Evolutionary conservation across 441 rosid genomes (phyloP).

Genomic region (Gossypium gossypioides): DNA sequence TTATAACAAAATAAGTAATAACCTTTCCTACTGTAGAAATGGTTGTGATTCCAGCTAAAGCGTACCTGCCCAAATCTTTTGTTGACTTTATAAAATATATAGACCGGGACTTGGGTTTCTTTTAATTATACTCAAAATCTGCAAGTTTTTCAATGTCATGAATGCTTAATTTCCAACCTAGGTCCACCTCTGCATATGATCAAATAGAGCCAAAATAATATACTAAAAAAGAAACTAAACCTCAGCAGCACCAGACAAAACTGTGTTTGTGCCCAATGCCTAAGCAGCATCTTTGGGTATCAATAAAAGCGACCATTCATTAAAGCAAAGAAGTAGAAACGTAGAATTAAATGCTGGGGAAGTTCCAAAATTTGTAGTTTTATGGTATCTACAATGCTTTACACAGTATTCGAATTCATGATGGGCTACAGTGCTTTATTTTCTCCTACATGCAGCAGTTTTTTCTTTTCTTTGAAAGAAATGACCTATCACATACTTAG

Average conservation of each 20-base stretch:
- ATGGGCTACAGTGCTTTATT: not conserved
- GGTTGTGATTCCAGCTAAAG: not conserved
- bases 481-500: not conserved
- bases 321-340: not conserved
- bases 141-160: not conserved
- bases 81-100: not conserved
- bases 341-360: not conserved
- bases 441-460: not conserved
- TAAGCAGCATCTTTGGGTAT: not conserved
- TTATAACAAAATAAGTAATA: not conserved
- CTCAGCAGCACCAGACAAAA: not conserved
- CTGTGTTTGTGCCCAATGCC: not conserved
- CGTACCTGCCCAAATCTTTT: not conserved
- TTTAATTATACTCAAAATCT: not conserved
- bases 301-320: conserved; percentile 8
- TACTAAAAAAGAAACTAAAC: not conserved
- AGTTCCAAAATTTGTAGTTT: not conserved
- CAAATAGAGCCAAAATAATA: not conserved
- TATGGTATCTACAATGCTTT: not conserved
- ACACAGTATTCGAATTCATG: not conserved
- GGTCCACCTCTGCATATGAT: conserved; percentile 6
- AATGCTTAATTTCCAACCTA: not conserved
- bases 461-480: not conserved
- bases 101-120: not conserved
- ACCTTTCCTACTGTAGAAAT: not conserved